Evolutionary conservation across 805 yeast species (phyloP), one percentile per base, ranked within the genome.

Genomic region (Metschnikowia orientalis): DNA sequence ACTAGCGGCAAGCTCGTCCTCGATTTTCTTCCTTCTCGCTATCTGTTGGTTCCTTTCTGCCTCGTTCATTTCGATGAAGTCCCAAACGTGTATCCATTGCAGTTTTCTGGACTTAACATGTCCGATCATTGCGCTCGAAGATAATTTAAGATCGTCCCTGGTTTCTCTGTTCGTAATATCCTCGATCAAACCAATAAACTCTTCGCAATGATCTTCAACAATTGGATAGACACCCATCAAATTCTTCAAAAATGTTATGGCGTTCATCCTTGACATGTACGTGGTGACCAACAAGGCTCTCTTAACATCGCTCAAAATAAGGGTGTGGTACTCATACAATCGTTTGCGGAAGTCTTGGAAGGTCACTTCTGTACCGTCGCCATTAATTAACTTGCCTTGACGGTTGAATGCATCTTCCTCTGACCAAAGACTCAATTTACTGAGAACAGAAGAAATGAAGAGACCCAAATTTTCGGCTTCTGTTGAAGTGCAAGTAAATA

Each of bases 391-490:
- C 9, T 19, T 9, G 11, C 23, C 23, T 5, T 29, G 26, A n/a
- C n/a, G n/a, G 9, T 8, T 11, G 45, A 63, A 75, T 1, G 32
- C 28, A 0, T 46, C 56, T 8, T 57, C 56, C 7, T 53, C 42
- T 1, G 52, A 51, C 67, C 83, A 74, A 42, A 48, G 38, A 35
- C 73, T 71, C 26, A 80, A 60, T 14, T 56, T 57, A 5, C 53
- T 58, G 26, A 86, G 58, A 1, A 82, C 41, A 15, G 75, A 78
- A 16, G 75, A 64, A 45, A 76, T 73, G 45, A 89, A 88, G 8
- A 85, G 56, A 3, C 95, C 95, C 23, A 88, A 54, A 50, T 84
- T 83, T 46, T 88, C 95, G 2, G 95, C 79, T 50, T 89, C 96
- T 4, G 68, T 57, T 0, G 85, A 71, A 0, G 96, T 83, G 34